Evolutionary conservation across 495 filamentous ascomycete genomes (phyloP), one percentile per base, ranked within the genome.

Genomic region (Trichoderma orchidacearum): DNA sequence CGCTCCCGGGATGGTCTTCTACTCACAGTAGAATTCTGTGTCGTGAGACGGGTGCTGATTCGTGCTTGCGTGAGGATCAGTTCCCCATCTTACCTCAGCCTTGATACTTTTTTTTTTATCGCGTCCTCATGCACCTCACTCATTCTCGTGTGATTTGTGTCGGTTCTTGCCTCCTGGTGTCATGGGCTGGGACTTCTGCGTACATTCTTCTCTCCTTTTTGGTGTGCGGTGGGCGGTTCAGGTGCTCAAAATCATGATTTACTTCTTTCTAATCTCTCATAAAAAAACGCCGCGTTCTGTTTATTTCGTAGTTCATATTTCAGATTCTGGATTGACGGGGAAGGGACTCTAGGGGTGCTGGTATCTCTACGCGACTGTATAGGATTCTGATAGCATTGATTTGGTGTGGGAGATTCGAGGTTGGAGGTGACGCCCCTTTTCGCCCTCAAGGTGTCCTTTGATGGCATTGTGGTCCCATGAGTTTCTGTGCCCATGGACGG

Each of bases 1-100:
- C 7, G 71, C 70, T 1, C 77, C 73, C 27, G 74, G 74, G n/a
- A 77, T 83, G 58, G 85, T 87, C 62, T 93, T 88, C 64, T 81
- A 84, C 58, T 65, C 77, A 15, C 79, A 86, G 65, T 85, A 64
- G 58, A 9, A 12, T 48, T 48, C 21, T 35, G 32, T 11, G 18
- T 25, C 5, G 1, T 27, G 18, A 17, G 15, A 13, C n/a, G 30
- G 51, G 11, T 52, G 18, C 11, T 27, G 23, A 12, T 5, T 28
- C 9, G n/a, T 30, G 25, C 29, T n/a, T 15, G 17, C 51, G 31
- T 53, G 51, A 30, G 9, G 3, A 30, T 31, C 41, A 27, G 21
- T 9, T 27, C 15, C 41, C 15, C 41, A 27, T 17, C 27, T 18
- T 23, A 9, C 17, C 23, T 48, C 21, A 17, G 27, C 41, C 21